Conservation (phyloP, 2,329 filamentous ascomycete species). For the Ustulina deusta region DNA sequence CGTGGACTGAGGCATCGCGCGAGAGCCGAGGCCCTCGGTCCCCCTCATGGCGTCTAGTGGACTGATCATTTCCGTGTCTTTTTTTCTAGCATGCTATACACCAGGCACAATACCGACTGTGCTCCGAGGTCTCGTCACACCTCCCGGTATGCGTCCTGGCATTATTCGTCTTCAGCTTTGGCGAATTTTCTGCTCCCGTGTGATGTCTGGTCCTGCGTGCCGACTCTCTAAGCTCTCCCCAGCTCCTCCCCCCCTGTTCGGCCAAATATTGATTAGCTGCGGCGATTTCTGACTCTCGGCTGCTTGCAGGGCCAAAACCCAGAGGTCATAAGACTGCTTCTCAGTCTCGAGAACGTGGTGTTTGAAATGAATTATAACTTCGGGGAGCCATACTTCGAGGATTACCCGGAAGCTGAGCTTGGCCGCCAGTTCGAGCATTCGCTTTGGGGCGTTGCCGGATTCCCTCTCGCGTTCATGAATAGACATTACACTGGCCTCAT, state of each 20-base stretch:
- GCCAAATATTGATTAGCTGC: not conserved
- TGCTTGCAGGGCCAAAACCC: constrained; percentile 16
- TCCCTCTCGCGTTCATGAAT: too few relatives aligned
- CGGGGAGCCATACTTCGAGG: constrained; percentile 35
- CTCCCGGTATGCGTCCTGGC: constrained; percentile 2
- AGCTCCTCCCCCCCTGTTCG: not conserved
- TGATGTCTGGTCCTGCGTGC: not conserved
- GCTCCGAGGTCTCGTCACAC: not conserved
- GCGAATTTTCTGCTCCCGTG: not conserved
- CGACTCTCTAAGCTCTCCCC: not conserved
- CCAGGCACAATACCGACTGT: constrained; percentile 29
- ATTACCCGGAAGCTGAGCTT: constrained; percentile 11
- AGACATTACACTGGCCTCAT: not conserved
- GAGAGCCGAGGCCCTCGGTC: not conserved
- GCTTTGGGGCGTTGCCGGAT: constrained; percentile 37
- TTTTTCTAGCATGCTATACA: constrained; percentile 40
- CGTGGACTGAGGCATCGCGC: not conserved
- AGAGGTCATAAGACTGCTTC: constrained; percentile 6
- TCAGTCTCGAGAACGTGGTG: constrained; percentile 7
- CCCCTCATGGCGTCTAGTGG: not conserved
- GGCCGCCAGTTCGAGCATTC: constrained; percentile 40
- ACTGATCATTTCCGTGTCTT: constrained; percentile 13
- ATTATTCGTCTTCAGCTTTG: not conserved
- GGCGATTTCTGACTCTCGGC: not conserved
- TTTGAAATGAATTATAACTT: not conserved